phyloP scores from a whole-genome alignment of 2,329 filamentous ascomycete genomes.

The Myrmaecium sp. region DNA sequence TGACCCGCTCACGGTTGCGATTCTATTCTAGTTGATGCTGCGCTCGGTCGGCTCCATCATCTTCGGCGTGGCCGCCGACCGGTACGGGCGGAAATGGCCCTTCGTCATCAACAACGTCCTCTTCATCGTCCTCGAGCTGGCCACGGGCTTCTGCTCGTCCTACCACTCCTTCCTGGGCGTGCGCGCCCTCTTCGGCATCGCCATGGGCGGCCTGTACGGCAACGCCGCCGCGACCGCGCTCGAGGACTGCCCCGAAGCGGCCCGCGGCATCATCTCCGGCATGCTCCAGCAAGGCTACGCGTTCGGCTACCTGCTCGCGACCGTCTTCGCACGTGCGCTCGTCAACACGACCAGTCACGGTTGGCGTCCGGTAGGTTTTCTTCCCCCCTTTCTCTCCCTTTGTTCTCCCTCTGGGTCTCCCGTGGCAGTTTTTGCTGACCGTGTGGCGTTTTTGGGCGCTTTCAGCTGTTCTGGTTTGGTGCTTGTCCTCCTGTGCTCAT shows the following conservation, averaged over 20 bases:
- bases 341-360: constrained; percentile 60
- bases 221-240: constrained; percentile 45
- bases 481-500: constrained; percentile 65
- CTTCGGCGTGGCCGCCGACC: constrained; percentile 37
- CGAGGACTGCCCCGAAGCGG: constrained; percentile 42
- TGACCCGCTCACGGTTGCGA: constrained; percentile 35
- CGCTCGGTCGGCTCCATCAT: constrained; percentile 40
- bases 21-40: too few species aligned
- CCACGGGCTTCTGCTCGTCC: constrained; percentile 40
- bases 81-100: constrained; percentile 38
- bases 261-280: constrained; percentile 42
- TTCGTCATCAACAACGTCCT: constrained; percentile 44
- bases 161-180: constrained; percentile 42
- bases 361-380: constrained; percentile 47
- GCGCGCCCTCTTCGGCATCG: constrained; percentile 43
- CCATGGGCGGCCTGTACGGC: constrained; percentile 47
- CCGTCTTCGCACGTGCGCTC: constrained; percentile 41
- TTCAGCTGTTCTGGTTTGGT: constrained; percentile 65
- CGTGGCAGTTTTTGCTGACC: too few species aligned
- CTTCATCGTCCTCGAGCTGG: constrained; percentile 44
- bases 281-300: constrained; percentile 48
- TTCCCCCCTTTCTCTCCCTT: background rate
- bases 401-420: too few species aligned
- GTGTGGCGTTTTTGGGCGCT: too few species aligned
- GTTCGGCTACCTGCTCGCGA: constrained; percentile 45